Conservation (phyloP, 2,329 filamentous ascomycete genomes). For the Claviceps sorghi region DNA sequence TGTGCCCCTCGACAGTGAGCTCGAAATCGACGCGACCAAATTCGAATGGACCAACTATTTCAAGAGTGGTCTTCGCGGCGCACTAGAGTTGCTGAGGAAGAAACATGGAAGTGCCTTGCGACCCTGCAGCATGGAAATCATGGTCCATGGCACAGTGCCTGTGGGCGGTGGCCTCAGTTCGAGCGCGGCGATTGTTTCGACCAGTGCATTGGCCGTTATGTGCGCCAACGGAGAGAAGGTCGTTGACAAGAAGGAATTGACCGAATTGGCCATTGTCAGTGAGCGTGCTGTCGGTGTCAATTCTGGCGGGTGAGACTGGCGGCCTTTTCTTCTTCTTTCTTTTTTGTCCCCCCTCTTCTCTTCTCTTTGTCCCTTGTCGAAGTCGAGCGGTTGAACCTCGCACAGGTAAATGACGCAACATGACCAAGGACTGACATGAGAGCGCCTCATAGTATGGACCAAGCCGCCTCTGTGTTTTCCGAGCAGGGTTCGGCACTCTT, state of each 20-base stretch:
- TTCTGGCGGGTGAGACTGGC: slow-evolving; percentile 62
- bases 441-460: slow-evolving; percentile 61
- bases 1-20: slow-evolving; percentile 44
- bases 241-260: slow-evolving; percentile 82
- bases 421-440: neutral
- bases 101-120: slow-evolving; percentile 46
- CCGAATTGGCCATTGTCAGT: slow-evolving; percentile 86
- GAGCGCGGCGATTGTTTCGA: slow-evolving; percentile 84
- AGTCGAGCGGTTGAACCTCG: neutral
- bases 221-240: slow-evolving; percentile 63
- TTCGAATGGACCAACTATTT: slow-evolving; percentile 99
- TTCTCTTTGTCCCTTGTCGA: neutral
- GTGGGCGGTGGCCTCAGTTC: slow-evolving; percentile 85
- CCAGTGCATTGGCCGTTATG: slow-evolving; percentile 78
- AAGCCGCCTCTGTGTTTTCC: slow-evolving; percentile 89
- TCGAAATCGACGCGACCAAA: slow-evolving; percentile 71
- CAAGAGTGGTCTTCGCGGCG: slow-evolving; percentile 76
- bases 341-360: neutral
- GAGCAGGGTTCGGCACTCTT: slow-evolving; percentile 74
- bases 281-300: slow-evolving; percentile 93
- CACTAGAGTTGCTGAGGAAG: slow-evolving; percentile 60
- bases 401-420: too few species aligned
- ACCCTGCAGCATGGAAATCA: slow-evolving; percentile 63
- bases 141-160: slow-evolving; percentile 85
- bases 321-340: too few species aligned